phyloP scores from a whole-genome alignment of 352 stramenopile species.

The Pythium insidiosum region DNA sequence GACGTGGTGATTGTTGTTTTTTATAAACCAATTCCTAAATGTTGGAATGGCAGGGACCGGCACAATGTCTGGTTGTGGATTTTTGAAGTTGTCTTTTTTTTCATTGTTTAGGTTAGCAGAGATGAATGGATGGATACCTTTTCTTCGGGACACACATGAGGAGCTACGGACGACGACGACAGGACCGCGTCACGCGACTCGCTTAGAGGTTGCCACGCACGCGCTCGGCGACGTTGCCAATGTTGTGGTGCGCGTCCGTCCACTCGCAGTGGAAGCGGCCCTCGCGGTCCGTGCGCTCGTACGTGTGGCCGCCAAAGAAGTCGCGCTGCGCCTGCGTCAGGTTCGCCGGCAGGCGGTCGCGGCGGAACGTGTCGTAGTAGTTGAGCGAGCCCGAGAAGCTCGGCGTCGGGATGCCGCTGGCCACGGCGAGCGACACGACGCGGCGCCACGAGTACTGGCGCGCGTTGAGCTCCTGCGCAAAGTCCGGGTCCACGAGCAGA shows the following conservation, averaged over 20 bases:
- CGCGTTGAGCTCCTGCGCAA: conserved; percentile 93
- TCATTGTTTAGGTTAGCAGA: no score
- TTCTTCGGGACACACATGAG: no score
- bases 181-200: no score
- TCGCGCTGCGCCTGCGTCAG: conserved; percentile 98
- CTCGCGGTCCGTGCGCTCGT: conserved; percentile 92
- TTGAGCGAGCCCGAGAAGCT: conserved; percentile 90
- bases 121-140: no score
- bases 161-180: no score
- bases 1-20: conserved; percentile 27
- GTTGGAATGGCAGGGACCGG: no score
- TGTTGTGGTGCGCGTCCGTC: conserved; percentile 96
- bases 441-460: conserved; percentile 95
- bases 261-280: conserved; percentile 97
- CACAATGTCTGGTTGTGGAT: no score
- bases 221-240: conserved; percentile 92
- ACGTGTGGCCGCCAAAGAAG: conserved; percentile 99
- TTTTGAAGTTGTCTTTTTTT: no score
- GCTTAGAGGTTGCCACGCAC: conserved; percentile 89
- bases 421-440: conserved; percentile 94
- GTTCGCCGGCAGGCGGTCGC: conserved; percentile 92
- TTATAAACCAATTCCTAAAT: no score
- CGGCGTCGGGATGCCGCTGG: conserved; percentile 90
- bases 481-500: conserved; percentile 96
- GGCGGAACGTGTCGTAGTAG: conserved; percentile 99